Base-by-base conservation (phyloP, 495 filamentous ascomycete genomes). In the Aspergillus steynii region DNA sequence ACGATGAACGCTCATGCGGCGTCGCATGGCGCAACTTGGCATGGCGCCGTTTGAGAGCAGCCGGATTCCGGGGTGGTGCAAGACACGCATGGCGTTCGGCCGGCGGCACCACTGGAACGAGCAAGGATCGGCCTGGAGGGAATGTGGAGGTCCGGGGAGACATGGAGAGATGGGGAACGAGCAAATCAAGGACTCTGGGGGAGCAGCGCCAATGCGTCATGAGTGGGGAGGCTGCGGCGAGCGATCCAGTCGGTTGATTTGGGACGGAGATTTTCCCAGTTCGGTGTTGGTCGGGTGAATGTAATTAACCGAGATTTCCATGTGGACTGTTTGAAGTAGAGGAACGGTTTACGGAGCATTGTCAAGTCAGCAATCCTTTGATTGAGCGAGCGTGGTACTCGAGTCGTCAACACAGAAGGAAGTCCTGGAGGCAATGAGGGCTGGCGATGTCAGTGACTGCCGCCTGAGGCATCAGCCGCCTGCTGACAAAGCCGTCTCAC, bases 91-190 rank as follows among this genome's bases (percentile, higher is more conserved):
- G 26, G 53, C n/a, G 53, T 50, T 61, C 45, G 47, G 34, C 59
- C 47, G 59, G 59, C 34, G 53, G 45, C 26, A 42, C 28, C 25
- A 15, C 51, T 51, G 14, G 25, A 61, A 56, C 29, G 46, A 55
- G 59, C 32, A 61, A 46, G 29, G 59, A 61, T 61, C 59, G 54
- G 34, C 59, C 6, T 29, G n/a, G 32, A 58, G 32, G 9, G 60
- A 54, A 53, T 62, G 60, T 62, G 60, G 60, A 62, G 60, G 60
- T 62, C 60, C 60, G 60, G 60, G 59, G 59, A 45, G 50, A 56
- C 31, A 50, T 42, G 47, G 53, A 29, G 52, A 54, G 37, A 32
- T 45, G 46, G 47, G 29, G 53, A 50, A 37, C 20, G n/a, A 46
- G 29, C 53, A 51, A 61, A 61, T 61, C 59, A 61, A 45, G 26